Percentiles rank a stretch among this genome's conserved stretches.
Evolutionary conservation across 441 rosid genomes (phyloP).

Genomic region (Kokia cookei): DNA sequence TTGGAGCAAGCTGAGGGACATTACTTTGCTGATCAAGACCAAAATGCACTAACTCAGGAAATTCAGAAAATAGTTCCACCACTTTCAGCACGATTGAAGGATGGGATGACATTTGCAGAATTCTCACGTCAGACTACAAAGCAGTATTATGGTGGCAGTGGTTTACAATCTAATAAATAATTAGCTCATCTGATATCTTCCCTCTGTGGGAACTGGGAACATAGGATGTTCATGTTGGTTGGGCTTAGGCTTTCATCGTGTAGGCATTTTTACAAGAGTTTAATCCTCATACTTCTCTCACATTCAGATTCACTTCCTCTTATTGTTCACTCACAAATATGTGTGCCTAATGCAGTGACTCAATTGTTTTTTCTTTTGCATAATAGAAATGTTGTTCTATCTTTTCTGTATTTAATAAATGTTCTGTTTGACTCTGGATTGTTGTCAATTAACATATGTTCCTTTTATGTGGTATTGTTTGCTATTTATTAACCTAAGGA

Average conservation of each 20-base stretch:
- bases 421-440: neutral
- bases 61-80: slow-evolving; percentile 59
- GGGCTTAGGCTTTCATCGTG: neutral
- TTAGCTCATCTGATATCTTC: slow-evolving; percentile 2
- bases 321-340: neutral
- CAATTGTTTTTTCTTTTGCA: neutral
- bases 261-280: neutral
- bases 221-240: slow-evolving; percentile 7
- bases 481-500: neutral
- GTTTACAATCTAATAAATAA: slow-evolving; percentile 64
- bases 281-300: neutral
- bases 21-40: slow-evolving; percentile 17
- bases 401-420: neutral
- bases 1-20: slow-evolving; percentile 18
- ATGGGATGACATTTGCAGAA: slow-evolving; percentile 89
- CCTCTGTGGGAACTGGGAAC: neutral
- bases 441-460: neutral
- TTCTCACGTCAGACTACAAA: slow-evolving; percentile 75
- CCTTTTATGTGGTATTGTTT: neutral
- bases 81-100: slow-evolving; percentile 63
- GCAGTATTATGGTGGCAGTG: slow-evolving; percentile 81
- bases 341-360: neutral
- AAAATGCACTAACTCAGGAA: slow-evolving; percentile 19
- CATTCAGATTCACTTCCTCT: neutral
- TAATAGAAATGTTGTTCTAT: neutral